Evolutionary conservation across 208 protist genomes (phyloP).

Genomic region (Strigomonas oncopelti): DNA sequence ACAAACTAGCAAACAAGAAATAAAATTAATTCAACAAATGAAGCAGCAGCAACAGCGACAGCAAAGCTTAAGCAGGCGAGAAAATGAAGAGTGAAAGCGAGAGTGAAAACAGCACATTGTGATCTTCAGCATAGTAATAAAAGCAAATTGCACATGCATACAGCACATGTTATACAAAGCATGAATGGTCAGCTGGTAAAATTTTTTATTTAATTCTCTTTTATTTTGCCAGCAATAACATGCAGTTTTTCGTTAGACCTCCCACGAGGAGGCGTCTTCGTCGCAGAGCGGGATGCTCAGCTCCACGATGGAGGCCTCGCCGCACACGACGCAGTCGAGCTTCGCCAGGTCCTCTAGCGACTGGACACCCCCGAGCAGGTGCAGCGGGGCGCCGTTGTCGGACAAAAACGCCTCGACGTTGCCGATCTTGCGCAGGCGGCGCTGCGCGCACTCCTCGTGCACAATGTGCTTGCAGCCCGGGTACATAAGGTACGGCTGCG

Average conservation of each 20-base stretch:
- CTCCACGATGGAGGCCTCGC: slow-evolving; percentile 69
- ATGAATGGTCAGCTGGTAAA: not conserved
- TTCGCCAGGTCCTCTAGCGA: slow-evolving; percentile 46
- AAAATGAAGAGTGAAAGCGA: no score
- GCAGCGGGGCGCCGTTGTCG: slow-evolving; percentile 57
- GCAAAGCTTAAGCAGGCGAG: no score
- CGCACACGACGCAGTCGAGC: slow-evolving; percentile 78
- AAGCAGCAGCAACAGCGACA: no score
- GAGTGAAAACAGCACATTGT: no score
- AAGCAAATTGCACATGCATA: no score
- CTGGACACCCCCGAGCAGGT: slow-evolving; percentile 46
- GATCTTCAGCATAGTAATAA: no score
- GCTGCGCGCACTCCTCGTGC: slow-evolving; percentile 66
- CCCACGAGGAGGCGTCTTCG: slow-evolving; percentile 39
- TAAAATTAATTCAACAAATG: no score
- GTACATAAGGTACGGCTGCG: slow-evolving; percentile 69
- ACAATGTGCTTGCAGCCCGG: slow-evolving; percentile 78
- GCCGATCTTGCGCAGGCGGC: slow-evolving; percentile 44
- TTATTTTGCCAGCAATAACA: not conserved
- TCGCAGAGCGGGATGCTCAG: slow-evolving; percentile 57
- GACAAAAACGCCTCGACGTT: slow-evolving; percentile 63
- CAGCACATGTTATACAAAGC: not conserved
- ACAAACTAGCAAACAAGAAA: no score
- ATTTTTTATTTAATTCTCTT: slow-evolving; percentile 12
- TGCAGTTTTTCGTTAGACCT: slow-evolving; percentile 10